Evolutionary conservation across 495 filamentous ascomycete species (phyloP).

Genomic region (Xylona heveae): DNA sequence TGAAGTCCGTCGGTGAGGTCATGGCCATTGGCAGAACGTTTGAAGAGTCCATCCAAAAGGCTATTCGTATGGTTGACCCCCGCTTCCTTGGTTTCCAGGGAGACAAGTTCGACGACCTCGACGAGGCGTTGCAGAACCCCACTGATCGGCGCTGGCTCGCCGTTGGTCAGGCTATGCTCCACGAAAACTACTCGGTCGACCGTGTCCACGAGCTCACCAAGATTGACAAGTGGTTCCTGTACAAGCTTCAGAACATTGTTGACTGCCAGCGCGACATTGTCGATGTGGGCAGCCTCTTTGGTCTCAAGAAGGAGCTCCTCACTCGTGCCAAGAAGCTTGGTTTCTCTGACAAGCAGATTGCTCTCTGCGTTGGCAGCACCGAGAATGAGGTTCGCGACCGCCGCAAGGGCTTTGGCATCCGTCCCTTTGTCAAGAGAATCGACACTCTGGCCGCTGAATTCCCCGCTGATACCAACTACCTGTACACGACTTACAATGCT

Average conservation of each 20-base stretch:
- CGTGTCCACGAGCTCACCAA: slow-evolving; percentile 81
- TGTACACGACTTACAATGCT: slow-evolving; percentile 97
- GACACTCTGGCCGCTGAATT: slow-evolving; percentile 95
- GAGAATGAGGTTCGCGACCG: slow-evolving; percentile 81
- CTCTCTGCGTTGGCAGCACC: slow-evolving; percentile 56
- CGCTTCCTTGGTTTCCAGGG: slow-evolving; percentile 85
- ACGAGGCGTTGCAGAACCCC: slow-evolving; percentile 74
- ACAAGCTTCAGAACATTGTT: slow-evolving; percentile 94
- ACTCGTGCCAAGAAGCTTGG: slow-evolving; percentile 89
- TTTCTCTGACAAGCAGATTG: slow-evolving; percentile 93
- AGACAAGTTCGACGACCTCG: slow-evolving; percentile 79
- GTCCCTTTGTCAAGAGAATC: slow-evolving; percentile 89
- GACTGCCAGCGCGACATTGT: slow-evolving; percentile 73
- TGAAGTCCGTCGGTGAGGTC: slow-evolving; percentile 96
- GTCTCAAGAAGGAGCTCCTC: slow-evolving; percentile 69
- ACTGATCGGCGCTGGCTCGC: slow-evolving; percentile 92
- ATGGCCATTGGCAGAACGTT: slow-evolving; percentile 98
- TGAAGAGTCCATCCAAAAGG: slow-evolving; percentile 98
- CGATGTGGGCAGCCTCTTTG: slow-evolving; percentile 68
- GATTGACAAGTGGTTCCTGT: slow-evolving; percentile 92
- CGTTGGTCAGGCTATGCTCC: slow-evolving; percentile 92
- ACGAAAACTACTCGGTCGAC: slow-evolving; percentile 86
- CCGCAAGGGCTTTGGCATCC: slow-evolving; percentile 67
- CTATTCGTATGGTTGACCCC: slow-evolving; percentile 88
- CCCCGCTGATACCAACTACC: slow-evolving; percentile 91